Percentiles rank a stretch among this genome's conserved stretches.
phyloP scores from a whole-genome alignment of 2,329 filamentous ascomycete species.

The Cadophora sp. region DNA sequence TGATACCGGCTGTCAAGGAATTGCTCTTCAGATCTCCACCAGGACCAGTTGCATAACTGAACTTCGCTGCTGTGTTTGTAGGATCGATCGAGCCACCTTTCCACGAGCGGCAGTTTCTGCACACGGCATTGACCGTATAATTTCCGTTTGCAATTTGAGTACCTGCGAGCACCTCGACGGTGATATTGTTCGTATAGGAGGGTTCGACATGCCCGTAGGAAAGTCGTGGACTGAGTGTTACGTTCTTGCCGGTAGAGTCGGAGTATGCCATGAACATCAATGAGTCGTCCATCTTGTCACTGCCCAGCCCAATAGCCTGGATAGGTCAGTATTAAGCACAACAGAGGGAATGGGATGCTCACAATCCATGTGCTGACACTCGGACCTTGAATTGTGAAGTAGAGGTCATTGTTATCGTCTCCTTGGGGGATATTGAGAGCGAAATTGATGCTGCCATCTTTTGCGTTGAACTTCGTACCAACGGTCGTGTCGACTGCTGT shows the following conservation, averaged over 20 bases:
- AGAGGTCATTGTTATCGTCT: conserved; percentile 54
- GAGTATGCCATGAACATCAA: conserved; percentile 63
- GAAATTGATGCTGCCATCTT: conserved; percentile 54
- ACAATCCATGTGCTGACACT: conserved; percentile 55
- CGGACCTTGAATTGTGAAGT: conserved; percentile 59
- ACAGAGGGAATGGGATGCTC: conserved; percentile 16
- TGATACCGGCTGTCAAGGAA: conserved; percentile 51
- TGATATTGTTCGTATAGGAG: conserved; percentile 50
- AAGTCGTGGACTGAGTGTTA: conserved; percentile 63
- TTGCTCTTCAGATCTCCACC: conserved; percentile 52
- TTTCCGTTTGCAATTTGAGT: conserved; percentile 52
- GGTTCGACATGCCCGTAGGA: conserved; percentile 60
- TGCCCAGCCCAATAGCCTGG: conserved; percentile 59
- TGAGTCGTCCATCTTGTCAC: conserved; percentile 56
- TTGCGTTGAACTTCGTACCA: conserved; percentile 57
- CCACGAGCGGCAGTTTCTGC: conserved; percentile 61
- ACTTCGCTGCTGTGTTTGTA: conserved; percentile 53
- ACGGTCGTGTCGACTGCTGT: conserved; percentile 33
- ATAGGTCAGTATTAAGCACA: conserved; percentile 15
- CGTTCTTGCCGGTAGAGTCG: conserved; percentile 52
- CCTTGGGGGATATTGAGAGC: conserved; percentile 57
- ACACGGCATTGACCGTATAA: conserved; percentile 57
- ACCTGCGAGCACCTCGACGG: conserved; percentile 53
- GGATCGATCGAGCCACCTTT: conserved; percentile 55
- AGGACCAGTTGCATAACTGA: conserved; percentile 64